Conservation (phyloP, 352 stramenopile species). For the Globisporangium cederbergense region DNA sequence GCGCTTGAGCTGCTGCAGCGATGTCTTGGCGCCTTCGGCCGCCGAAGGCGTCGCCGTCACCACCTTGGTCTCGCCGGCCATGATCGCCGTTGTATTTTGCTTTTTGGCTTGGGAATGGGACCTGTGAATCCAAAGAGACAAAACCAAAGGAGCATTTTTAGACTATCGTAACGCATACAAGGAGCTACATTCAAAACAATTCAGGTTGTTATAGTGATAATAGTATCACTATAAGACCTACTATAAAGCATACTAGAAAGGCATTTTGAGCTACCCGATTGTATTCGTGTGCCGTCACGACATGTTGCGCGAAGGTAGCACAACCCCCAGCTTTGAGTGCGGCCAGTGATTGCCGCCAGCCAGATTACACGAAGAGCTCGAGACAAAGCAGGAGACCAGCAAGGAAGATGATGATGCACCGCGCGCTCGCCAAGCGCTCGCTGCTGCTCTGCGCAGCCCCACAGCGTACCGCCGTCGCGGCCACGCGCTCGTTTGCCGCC, state of each 20-base stretch:
- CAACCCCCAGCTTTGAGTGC: not conserved
- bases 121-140: not conserved
- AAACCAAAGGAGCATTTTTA: not conserved
- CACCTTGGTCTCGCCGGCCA: slow-evolving; percentile 1
- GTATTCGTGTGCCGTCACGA: not conserved
- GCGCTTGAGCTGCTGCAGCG: slow-evolving; percentile 51
- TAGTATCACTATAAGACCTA: not conserved
- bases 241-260: slow-evolving; percentile 1
- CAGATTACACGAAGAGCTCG: slow-evolving; percentile 6
- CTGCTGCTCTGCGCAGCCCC: slow-evolving; percentile 15
- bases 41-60: slow-evolving; percentile 6
- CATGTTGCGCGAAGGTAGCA: slow-evolving; percentile 16
- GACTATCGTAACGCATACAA: slow-evolving; percentile 1
- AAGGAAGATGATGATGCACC: slow-evolving; percentile 20
- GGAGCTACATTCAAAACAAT: not conserved
- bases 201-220: no score
- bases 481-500: slow-evolving; percentile 25
- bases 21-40: slow-evolving; percentile 11
- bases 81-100: not conserved
- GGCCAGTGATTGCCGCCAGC: slow-evolving; percentile 16
- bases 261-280: not conserved
- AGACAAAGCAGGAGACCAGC: not conserved
- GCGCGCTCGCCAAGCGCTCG: slow-evolving; percentile 14
- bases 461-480: slow-evolving; percentile 12
- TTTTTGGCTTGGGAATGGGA: slow-evolving; percentile 4